These are phyloP conservation scores for Ambrosiella beaveri DNA, from an alignment of 2,329 filamentous ascomycete species.

Conservation along the genomic window DNA sequence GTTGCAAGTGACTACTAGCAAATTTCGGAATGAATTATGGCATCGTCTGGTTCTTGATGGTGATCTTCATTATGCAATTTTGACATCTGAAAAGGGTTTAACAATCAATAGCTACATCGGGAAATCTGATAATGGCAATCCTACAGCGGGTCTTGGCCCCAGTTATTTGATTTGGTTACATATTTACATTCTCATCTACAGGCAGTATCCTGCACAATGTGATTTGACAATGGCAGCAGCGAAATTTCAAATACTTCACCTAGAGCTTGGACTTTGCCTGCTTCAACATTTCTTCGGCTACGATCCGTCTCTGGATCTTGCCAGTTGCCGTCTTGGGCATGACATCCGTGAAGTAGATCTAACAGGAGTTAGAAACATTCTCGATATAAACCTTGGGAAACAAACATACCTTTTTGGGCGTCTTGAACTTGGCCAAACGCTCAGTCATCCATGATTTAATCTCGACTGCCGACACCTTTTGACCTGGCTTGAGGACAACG, in stretches of 20 bases:
- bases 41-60: no score
- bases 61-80: no score
- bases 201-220: no score
- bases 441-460: conserved; percentile 52
- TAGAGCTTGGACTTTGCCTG: conserved; percentile 30
- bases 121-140: no score
- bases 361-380: neutral
- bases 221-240: no score
- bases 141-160: no score
- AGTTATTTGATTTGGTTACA: no score
- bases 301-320: conserved; percentile 71
- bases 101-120: no score
- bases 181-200: no score
- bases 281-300: conserved; percentile 73
- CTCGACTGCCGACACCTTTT: conserved; percentile 37
- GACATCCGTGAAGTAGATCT: conserved; percentile 64
- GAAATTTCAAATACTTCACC: neutral
- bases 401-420: conserved; percentile 52
- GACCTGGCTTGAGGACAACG: conserved; percentile 52
- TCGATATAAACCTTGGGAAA: neutral
- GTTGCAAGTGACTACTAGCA: no score
- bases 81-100: no score
- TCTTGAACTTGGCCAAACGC: conserved; percentile 66
- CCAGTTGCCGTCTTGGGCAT: conserved; percentile 91
- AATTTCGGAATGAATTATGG: no score